Conservation (phyloP, 75 land plant species). For the Picea glauca region DNA sequence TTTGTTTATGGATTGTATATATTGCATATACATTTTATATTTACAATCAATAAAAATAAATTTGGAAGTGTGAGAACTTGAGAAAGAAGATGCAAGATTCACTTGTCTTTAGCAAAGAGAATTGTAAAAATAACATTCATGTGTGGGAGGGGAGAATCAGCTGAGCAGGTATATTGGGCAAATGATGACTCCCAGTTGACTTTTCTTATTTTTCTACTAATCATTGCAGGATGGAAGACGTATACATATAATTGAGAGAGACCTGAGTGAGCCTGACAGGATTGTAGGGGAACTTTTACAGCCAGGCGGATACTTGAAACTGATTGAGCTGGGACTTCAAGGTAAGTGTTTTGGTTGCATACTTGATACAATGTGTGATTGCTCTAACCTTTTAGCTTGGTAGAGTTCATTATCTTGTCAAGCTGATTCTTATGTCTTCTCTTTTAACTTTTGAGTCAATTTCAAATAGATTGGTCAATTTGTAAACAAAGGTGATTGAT, state of each 20-base stretch:
- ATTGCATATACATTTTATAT: no score
- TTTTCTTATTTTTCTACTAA: background rate
- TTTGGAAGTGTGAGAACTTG: no score
- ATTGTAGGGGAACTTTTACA: slow-evolving; percentile 95
- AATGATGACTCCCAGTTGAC: no score
- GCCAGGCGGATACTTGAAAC: slow-evolving; percentile 92
- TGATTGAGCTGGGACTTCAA: slow-evolving; percentile 77
- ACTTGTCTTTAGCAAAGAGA: no score
- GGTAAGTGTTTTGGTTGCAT: slow-evolving; percentile 28
- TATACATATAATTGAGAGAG: slow-evolving; percentile 82
- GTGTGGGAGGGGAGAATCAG: no score
- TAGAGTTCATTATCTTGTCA: background rate
- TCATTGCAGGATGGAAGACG: slow-evolving; percentile 69
- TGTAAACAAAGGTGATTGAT: background rate
- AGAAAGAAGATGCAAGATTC: no score
- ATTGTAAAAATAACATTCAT: no score
- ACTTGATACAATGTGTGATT: background rate
- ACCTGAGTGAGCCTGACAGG: slow-evolving; percentile 83
- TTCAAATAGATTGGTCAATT: background rate
- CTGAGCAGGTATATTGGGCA: no score
- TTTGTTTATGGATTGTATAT: no score
- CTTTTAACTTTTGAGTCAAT: background rate
- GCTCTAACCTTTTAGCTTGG: background rate
- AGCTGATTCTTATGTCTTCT: background rate
- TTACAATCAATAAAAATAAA: no score